These are phyloP conservation scores for Sedum album DNA, from an alignment of 164 flowering plant species.

Conservation along the genomic window DNA sequence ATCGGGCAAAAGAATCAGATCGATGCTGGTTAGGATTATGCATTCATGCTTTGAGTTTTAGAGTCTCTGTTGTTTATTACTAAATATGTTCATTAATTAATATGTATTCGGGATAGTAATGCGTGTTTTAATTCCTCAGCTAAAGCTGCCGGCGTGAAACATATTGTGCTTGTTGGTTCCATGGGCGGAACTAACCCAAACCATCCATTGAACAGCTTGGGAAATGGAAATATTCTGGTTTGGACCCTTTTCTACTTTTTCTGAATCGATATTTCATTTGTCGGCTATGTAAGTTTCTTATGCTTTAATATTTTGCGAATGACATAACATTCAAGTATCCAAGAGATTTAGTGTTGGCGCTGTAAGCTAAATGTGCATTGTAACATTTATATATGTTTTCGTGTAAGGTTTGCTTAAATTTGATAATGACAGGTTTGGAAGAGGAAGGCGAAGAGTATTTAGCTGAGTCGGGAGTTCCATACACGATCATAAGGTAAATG, in stretches of 20 bases:
- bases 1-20: constrained; percentile 98
- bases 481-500: constrained; percentile 82
- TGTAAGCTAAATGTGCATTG: not conserved
- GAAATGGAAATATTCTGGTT: constrained; percentile 89
- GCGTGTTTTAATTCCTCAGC: constrained; percentile 41
- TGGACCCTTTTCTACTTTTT: not conserved
- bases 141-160: constrained; percentile 89
- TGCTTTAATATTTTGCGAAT: not conserved
- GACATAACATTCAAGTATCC: not conserved
- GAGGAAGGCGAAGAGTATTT: constrained; percentile 96
- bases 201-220: constrained; percentile 80
- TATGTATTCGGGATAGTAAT: not conserved
- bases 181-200: constrained; percentile 85
- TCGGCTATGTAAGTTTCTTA: not conserved
- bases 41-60: not conserved
- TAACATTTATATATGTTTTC: not conserved
- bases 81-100: not conserved
- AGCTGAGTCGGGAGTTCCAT: constrained; percentile 90
- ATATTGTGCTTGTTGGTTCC: constrained; percentile 91
- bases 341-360: not conserved
- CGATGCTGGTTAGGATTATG: constrained; percentile 66
- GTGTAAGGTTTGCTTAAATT: not conserved
- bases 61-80: not conserved
- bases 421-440: constrained; percentile 68
- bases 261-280: not conserved